Conservation (phyloP, 768 basidiomycete genomes). For the Termitomyces titanicus region DNA sequence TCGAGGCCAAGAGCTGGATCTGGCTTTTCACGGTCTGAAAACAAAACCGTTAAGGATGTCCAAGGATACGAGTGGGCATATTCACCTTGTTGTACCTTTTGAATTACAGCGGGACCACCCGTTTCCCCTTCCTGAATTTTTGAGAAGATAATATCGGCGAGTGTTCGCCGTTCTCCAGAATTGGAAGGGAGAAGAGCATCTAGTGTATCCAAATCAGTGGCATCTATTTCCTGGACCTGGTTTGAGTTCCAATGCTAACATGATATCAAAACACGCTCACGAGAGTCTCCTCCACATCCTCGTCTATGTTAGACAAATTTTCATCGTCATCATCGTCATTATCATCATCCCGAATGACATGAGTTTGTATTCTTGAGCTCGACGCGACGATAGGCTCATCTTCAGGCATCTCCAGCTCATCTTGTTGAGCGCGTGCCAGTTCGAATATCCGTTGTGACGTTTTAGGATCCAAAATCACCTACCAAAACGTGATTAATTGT, state of each 20-base stretch:
- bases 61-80: neutral
- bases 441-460: conserved; percentile 87
- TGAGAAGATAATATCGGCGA: conserved; percentile 96
- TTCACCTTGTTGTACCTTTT: conserved; percentile 58
- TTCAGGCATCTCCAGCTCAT: conserved; percentile 69
- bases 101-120: conserved; percentile 49
- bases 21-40: conserved; percentile 48
- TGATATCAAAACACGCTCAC: conserved; percentile 31
- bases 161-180: conserved; percentile 72
- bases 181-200: conserved; percentile 78
- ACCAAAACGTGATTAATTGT: conserved; percentile 8
- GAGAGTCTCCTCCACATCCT: conserved; percentile 60
- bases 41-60: neutral
- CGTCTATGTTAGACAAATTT: conserved; percentile 36
- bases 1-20: conserved; percentile 88
- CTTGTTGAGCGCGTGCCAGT: conserved; percentile 89
- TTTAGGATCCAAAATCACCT: conserved; percentile 77
- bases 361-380: conserved; percentile 29
- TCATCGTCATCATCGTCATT: conserved; percentile 44
- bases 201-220: conserved; percentile 81
- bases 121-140: conserved; percentile 75
- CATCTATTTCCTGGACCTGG: conserved; percentile 75
- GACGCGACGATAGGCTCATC: conserved; percentile 32
- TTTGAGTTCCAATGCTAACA: conserved; percentile 10
- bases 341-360: conserved; percentile 30